Conservation (phyloP, 352 stramenopile genomes). For the Globisporangium sylvaticum region DNA sequence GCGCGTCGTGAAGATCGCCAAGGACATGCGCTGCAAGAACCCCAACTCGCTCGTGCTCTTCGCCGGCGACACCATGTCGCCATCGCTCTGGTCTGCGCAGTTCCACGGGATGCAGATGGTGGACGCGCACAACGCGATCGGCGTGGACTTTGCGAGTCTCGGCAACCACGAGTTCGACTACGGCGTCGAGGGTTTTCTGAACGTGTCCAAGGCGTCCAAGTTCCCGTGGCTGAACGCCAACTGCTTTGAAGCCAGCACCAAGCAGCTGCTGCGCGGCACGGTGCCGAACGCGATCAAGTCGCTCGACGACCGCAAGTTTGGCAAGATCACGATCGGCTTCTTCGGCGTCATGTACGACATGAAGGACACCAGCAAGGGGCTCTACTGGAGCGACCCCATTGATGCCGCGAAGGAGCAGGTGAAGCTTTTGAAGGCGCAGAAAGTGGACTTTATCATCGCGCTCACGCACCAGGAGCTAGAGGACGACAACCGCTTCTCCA, state of each 20-base stretch:
- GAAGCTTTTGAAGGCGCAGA: conserved; percentile 28
- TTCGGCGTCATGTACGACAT: conserved; percentile 83
- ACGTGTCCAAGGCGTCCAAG: conserved; percentile 50
- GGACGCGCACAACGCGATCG: conserved; percentile 67
- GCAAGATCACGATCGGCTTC: conserved; percentile 52
- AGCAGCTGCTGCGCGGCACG: not conserved
- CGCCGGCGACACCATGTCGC: not conserved
- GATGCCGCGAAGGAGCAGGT: conserved; percentile 51
- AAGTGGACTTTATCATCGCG: conserved; percentile 71
- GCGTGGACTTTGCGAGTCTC: conserved; percentile 64
- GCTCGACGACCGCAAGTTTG: conserved; percentile 32
- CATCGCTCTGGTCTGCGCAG: not conserved
- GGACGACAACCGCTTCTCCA: conserved; percentile 69
- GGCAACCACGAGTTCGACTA: conserved; percentile 85
- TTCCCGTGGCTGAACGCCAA: conserved; percentile 80
- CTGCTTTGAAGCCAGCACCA: conserved; percentile 23
- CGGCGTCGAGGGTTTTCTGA: conserved; percentile 65
- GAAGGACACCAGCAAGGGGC: conserved; percentile 52
- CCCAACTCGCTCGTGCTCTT: conserved; percentile 26
- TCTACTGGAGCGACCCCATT: conserved; percentile 69
- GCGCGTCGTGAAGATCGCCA: conserved; percentile 51
- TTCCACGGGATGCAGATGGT: conserved; percentile 69
- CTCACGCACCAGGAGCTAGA: conserved; percentile 64
- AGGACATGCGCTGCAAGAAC: conserved; percentile 48
- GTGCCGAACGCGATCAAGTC: conserved; percentile 40